Percentiles rank a stretch among this genome's conserved stretches.
Conservation (phyloP, 306 rosid species). For the Citrullus amarus region DNA sequence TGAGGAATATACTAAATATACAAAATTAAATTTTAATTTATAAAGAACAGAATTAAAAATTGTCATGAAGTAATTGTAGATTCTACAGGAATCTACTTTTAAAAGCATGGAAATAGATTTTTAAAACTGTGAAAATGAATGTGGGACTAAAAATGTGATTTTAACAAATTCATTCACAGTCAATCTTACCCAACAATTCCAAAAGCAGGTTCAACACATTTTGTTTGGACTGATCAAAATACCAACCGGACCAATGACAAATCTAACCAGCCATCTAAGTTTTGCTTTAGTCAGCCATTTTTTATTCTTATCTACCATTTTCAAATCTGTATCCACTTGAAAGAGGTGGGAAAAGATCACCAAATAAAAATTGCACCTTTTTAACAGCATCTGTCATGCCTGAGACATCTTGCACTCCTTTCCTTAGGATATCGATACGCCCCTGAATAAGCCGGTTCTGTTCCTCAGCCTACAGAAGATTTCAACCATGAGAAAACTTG, state of each 20-base stretch:
- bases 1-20: no score
- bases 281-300: neutral
- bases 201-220: neutral
- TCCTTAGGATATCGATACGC: constrained; percentile 33
- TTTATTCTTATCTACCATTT: neutral
- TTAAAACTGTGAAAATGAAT: no score
- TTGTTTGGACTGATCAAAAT: neutral
- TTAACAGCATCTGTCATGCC: constrained; percentile 21
- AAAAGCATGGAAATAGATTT: no score
- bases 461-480: constrained; percentile 39
- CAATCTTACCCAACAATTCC: no score
- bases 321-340: constrained; percentile 9
- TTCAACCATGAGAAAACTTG: neutral
- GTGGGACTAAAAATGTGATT: no score
- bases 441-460: constrained; percentile 28
- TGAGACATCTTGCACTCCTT: constrained; percentile 23
- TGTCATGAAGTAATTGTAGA: no score
- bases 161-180: no score
- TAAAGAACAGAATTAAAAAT: no score
- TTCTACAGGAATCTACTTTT: no score
- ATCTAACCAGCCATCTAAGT: neutral
- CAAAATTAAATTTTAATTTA: no score
- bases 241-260: neutral
- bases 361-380: constrained; percentile 24
- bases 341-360: neutral